Base-by-base conservation (phyloP, 768 basidiomycete genomes). In the Glaciozyma antarctica region DNA sequence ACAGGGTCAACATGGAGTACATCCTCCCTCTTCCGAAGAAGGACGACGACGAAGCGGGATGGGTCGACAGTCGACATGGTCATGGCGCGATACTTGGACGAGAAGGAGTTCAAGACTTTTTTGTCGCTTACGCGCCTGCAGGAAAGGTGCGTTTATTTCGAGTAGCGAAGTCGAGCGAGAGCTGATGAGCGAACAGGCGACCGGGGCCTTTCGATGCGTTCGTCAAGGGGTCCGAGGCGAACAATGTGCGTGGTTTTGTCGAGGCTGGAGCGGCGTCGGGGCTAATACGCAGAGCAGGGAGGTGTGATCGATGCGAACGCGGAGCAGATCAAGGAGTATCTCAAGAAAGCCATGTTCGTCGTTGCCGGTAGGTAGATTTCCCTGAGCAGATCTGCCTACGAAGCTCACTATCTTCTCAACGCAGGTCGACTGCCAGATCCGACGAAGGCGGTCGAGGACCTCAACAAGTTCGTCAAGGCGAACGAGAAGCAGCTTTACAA, bases 401-500 rank as follows among this genome's bases (percentile, higher is more conserved):
- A 48, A 24, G 9, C 47, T 44, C 15, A n/a, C n/a, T n/a, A 54
- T 24, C 26, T n/a, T 28, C 32, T 59, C 13, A 43, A 19, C 75
- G 2, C 75, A 77, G 43, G 86, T 84, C 68, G 79, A 83, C 8
- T 67, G 53, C 61, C 69, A 5, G 92, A 98, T 58, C 81, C 84
- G 2, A 80, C 82, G 48, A 88, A 88, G 73, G 88, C 85, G 0
- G 76, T 79, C 2, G 88, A 88, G 65, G 94, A 97, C 74, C 76
- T 99, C 24, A 78, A 83, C 19, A 76, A 81, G 0, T 99, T 98
- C 70, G 92, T 93, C 0, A 87, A 87, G 65, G 77, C 86, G 51
- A 97, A 98, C 75, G 91, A 94, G 74, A 81, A 81, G 28, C 81
- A 90, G 47, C 79, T 93, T 12, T 97, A 91, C 80, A 91, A 87